A percentile compares a stretch with the other conserved stretches of the same genome.
phyloP scores from a whole-genome alignment of 2,329 filamentous ascomycete species.

The Claviceps sp. region DNA sequence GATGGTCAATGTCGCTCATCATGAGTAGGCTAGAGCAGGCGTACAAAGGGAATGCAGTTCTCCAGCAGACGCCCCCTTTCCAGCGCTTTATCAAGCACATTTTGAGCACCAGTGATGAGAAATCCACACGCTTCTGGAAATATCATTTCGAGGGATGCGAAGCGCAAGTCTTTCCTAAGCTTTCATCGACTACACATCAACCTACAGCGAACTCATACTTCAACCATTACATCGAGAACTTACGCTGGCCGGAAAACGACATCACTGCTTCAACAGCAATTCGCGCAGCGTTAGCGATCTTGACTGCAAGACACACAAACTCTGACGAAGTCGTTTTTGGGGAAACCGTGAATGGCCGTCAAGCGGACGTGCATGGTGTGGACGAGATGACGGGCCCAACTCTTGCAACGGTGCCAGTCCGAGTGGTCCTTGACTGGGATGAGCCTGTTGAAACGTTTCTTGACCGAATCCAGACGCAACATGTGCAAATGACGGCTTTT shows the following conservation, averaged over 20 bases:
- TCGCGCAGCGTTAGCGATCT: conserved; percentile 17
- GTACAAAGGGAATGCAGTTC: conserved; percentile 17
- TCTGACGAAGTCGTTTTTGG: conserved; percentile 19
- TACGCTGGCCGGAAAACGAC: conserved; percentile 5
- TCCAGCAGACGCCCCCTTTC: conserved; percentile 16
- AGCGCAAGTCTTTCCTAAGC: neutral
- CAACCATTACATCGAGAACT: neutral
- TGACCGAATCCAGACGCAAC: conserved; percentile 11
- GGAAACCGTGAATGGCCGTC: conserved; percentile 13
- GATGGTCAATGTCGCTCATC: conserved; percentile 32
- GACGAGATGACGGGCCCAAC: conserved; percentile 15
- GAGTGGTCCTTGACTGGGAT: conserved; percentile 7
- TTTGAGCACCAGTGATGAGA: conserved; percentile 17
- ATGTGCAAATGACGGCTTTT: conserved; percentile 12
- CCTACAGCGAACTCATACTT: conserved; percentile 2
- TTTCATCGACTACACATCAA: neutral
- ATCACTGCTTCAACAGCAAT: conserved; percentile 12
- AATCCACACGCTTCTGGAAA: conserved; percentile 27
- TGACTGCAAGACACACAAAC: conserved; percentile 22
- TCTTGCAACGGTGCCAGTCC: conserved; percentile 15
- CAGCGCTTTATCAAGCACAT: conserved; percentile 30
- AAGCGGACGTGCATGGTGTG: conserved; percentile 14
- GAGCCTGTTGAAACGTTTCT: conserved; percentile 5
- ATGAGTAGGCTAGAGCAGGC: conserved; percentile 26
- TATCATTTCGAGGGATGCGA: conserved; percentile 2